Evolutionary conservation across 768 basidiomycete genomes (phyloP), one percentile per base, ranked within the genome.

Genomic region (Dentipellis fragilis): DNA sequence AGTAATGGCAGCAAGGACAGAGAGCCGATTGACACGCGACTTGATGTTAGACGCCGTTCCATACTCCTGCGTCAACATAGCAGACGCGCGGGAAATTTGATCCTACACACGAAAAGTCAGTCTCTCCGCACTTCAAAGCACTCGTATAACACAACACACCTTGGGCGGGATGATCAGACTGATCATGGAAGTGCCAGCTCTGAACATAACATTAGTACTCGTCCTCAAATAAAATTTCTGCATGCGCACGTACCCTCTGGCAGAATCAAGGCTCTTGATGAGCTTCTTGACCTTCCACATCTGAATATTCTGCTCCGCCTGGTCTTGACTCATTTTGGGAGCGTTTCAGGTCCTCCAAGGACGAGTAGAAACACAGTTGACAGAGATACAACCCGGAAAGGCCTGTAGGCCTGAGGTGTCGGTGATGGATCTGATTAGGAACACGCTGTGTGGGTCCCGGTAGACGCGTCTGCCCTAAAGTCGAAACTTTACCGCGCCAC

Each of bases 1-100:
- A 35, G 96, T 97, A 67, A 99, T 99, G 54, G 96, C 96, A 47
- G 96, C 92, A 40, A 98, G 80, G 22, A 99, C 96, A 42, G 96
- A 99, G 17, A 96, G 84, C 64, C 96, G 85, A 76, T 95, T 97
- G 69, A 94, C 93, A 57, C 96, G 91, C 59, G 93, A 96, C 71
- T 99, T 99, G 79, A 99, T 98, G 76, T 99, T 98, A 59, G 94
- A 96, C n/a, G 96, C 96, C 7, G 94, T 97, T 54, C 93, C 93
- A 65, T 93, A 95, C 71, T 96, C 96, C 69, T 95, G 93, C 54
- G 95, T 97, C 68, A 99, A 82, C 95, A 99, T 96, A 57, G 85
- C 87, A 49, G 86, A 87, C 61, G 88, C 86, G 58, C 93, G 86
- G 38, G 94, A 94, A 69, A 99, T 90, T 81, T 98, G 95, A 72